Evolutionary conservation across 75 land plant species (phyloP).

Genomic region (Pinus taeda): DNA sequence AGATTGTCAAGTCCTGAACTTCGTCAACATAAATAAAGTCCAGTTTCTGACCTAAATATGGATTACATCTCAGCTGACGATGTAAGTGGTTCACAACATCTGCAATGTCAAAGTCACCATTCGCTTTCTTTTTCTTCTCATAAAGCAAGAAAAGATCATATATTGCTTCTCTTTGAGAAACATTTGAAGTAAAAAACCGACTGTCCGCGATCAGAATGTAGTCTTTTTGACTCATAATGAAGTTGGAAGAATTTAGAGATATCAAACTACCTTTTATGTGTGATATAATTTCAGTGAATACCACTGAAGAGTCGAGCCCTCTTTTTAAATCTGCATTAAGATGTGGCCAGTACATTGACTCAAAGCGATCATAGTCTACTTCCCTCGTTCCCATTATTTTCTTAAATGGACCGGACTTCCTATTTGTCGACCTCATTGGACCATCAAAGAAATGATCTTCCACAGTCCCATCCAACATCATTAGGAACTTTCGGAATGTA

Average conservation of each 20-base stretch:
- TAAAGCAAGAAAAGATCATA: constrained; percentile 63
- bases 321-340: constrained; percentile 40
- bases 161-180: constrained; percentile 38
- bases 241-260: constrained; percentile 7
- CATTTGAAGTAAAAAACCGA: constrained; percentile 24
- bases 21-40: constrained; percentile 79
- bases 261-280: constrained; percentile 57
- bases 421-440: constrained; percentile 5
- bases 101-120: constrained; percentile 55
- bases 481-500: constrained; percentile 50
- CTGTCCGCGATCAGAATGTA: constrained; percentile 35
- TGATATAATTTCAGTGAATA: constrained; percentile 62
- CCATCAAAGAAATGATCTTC: neutral
- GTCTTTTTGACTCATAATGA: constrained; percentile 25
- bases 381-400: constrained; percentile 32
- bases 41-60: constrained; percentile 28
- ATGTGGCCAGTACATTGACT: constrained; percentile 56
- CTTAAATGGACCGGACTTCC: constrained; percentile 20
- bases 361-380: constrained; percentile 49
- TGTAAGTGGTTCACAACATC: constrained; percentile 62
- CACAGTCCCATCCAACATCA: constrained; percentile 39
- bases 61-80: constrained; percentile 22
- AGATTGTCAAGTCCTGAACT: constrained; percentile 69
- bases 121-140: constrained; percentile 44
- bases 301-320: constrained; percentile 48